Percentiles rank a stretch among this genome's conserved stretches.
These are phyloP conservation scores for Arctostaphylos glauca DNA, from an alignment of 148 eudicot species.

Conservation along the genomic window DNA sequence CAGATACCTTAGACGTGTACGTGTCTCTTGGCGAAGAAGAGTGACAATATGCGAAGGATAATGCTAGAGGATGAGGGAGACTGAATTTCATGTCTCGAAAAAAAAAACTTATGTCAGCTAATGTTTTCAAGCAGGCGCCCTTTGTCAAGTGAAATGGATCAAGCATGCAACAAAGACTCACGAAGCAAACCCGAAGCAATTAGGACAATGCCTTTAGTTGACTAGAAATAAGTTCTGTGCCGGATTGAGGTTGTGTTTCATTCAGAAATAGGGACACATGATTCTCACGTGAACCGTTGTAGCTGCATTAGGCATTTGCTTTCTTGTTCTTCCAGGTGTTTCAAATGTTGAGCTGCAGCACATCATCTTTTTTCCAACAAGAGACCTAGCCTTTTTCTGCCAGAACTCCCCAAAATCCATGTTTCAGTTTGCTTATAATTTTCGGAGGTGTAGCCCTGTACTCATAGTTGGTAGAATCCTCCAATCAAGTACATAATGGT, in stretches of 20 bases:
- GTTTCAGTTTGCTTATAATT: constrained; percentile 36
- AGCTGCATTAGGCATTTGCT: constrained; percentile 24
- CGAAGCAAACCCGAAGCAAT: neutral
- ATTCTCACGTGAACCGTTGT: constrained; percentile 13
- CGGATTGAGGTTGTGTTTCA: neutral
- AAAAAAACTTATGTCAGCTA: too few relatives aligned
- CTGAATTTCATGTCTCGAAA: too few relatives aligned
- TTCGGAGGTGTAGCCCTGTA: constrained; percentile 30
- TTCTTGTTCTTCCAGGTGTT: constrained; percentile 24
- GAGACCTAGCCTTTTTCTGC: constrained; percentile 69
- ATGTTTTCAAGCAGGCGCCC: too few relatives aligned
- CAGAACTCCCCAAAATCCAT: constrained; percentile 61
- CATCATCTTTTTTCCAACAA: constrained; percentile 48
- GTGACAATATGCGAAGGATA: too few relatives aligned
- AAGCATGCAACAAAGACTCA: neutral
- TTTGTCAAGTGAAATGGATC: too few relatives aligned
- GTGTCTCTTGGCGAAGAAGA: too few relatives aligned
- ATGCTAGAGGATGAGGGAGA: too few relatives aligned
- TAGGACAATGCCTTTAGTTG: neutral
- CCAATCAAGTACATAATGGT: constrained; percentile 9
- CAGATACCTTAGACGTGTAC: too few relatives aligned
- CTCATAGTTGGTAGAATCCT: constrained; percentile 30
- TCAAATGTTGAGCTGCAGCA: constrained; percentile 25
- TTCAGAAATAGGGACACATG: neutral
- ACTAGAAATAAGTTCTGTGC: neutral